Evolutionary conservation across 208 protist species (phyloP).

Genomic region (Naegleria lovaniensis): DNA sequence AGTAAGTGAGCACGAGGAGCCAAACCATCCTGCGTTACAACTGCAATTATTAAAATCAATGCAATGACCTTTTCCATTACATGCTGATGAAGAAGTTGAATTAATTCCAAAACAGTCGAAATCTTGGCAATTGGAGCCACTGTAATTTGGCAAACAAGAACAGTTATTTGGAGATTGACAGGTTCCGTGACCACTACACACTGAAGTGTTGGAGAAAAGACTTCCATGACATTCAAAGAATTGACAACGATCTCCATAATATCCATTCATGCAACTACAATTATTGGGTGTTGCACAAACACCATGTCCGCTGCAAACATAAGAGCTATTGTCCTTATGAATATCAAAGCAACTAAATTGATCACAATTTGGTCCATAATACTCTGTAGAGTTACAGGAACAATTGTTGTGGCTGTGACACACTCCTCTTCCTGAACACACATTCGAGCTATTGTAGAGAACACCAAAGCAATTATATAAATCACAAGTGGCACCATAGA

Average conservation of each 20-base stretch:
- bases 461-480: slow-evolving; percentile 19
- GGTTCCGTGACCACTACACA: background rate
- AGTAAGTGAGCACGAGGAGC: background rate
- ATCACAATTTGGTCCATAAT: background rate
- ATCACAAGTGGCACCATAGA: background rate
- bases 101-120: background rate
- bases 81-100: background rate
- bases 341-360: background rate
- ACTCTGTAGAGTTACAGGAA: background rate
- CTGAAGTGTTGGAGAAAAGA: background rate
- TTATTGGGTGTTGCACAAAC: background rate
- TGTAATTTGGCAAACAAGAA: background rate
- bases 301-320: background rate
- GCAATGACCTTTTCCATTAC: background rate
- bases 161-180: background rate
- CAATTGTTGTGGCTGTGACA: background rate
- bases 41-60: background rate
- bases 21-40: background rate
- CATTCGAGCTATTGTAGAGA: background rate
- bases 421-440: background rate
- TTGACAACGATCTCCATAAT: background rate
- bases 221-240: background rate
- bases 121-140: background rate
- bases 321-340: background rate
- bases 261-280: background rate